Evolutionary conservation across 345 rosid genomes (phyloP).

Genomic region (Angophora floribunda): DNA sequence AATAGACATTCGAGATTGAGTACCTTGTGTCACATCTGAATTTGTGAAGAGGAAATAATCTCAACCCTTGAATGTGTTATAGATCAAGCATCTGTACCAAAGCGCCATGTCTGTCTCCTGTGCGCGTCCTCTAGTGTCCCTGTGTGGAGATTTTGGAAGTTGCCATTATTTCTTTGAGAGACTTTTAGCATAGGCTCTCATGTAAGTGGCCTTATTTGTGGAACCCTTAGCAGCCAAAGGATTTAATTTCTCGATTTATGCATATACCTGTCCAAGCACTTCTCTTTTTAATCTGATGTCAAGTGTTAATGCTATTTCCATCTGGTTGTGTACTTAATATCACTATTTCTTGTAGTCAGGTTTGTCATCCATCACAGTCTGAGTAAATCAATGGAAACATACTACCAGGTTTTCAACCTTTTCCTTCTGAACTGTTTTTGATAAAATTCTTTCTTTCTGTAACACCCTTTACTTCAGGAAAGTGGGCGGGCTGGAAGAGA

Average conservation of each 20-base stretch:
- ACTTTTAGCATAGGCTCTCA: neutral
- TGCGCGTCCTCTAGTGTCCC: neutral
- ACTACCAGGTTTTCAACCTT: conserved; percentile 66
- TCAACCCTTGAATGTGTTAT: neutral
- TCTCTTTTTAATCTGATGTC: neutral
- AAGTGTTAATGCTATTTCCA: neutral
- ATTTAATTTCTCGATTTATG: neutral
- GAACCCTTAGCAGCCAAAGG: neutral
- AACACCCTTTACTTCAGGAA: conserved; percentile 48
- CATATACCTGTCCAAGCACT: neutral
- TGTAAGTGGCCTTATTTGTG: neutral
- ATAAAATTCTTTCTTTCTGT: neutral
- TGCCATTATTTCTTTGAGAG: neutral
- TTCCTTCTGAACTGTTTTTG: neutral
- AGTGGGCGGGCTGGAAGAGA: conserved; percentile 99
- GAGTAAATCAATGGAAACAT: conserved; percentile 98
- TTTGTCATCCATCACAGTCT: conserved; percentile 98
- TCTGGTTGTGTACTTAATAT: neutral
- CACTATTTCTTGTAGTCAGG: conserved; percentile 52
- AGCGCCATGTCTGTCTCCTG: neutral
- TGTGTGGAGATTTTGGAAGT: neutral
- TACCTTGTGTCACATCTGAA: neutral
- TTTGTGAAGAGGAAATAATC: neutral
- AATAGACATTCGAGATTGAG: neutral
- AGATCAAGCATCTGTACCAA: neutral